phyloP scores from a whole-genome alignment of 2,329 filamentous ascomycete species.

The Sordariomycetes sp. region DNA sequence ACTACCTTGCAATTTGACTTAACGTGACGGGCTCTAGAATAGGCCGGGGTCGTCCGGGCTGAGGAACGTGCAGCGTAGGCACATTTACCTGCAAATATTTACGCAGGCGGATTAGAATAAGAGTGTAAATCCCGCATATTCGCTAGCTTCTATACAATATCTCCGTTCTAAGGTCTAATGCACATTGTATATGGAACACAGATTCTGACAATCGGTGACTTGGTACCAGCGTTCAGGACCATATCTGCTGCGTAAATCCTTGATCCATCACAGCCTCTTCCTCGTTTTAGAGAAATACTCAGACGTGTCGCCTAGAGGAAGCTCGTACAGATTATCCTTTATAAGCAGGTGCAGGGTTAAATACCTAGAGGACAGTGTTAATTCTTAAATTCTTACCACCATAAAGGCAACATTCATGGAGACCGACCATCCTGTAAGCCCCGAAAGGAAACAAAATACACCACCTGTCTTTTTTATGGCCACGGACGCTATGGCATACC shows the following conservation, averaged over 20 bases:
- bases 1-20: too few relatives aligned
- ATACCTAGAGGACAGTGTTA: constrained; percentile 10
- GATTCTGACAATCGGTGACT: too few relatives aligned
- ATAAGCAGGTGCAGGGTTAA: constrained; percentile 14
- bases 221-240: neutral
- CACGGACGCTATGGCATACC: constrained; percentile 6
- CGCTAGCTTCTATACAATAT: too few relatives aligned
- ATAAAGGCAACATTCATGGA: neutral
- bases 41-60: too few relatives aligned
- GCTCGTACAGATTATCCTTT: constrained; percentile 12
- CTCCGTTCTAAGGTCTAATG: too few relatives aligned
- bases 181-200: too few relatives aligned
- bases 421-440: constrained; percentile 15
- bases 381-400: neutral
- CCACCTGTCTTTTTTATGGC: constrained; percentile 13
- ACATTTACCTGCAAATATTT: too few relatives aligned
- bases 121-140: too few relatives aligned
- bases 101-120: too few relatives aligned
- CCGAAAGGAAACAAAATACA: constrained; percentile 14
- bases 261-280: constrained; percentile 1
- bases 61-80: too few relatives aligned
- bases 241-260: neutral
- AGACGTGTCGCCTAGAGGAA: constrained; percentile 14
- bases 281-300: constrained; percentile 12
- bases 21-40: too few relatives aligned